phyloP scores from a whole-genome alignment of 2,329 filamentous ascomycete species.

The Cyphellophora attinorum region DNA sequence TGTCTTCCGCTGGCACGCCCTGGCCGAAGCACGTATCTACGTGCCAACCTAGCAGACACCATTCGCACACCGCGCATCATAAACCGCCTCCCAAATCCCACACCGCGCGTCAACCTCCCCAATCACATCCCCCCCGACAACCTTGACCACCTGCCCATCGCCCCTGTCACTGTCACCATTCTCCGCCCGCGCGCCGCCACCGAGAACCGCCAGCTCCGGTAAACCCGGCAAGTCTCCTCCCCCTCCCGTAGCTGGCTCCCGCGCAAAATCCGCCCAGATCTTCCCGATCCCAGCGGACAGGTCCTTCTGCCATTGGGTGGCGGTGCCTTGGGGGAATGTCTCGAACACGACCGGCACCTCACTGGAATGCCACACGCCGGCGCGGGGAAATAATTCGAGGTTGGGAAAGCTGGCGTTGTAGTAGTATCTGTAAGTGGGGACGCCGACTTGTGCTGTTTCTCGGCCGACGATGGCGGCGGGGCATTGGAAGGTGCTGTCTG shows the following conservation, averaged over 20 bases:
- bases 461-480: constrained; percentile 5
- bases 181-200: not conserved
- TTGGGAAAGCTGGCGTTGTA: constrained; percentile 28
- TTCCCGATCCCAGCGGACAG: constrained; percentile 22
- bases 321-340: constrained; percentile 18
- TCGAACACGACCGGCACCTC: constrained; percentile 28
- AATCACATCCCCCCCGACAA: not conserved
- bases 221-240: constrained; percentile 19
- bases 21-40: no score
- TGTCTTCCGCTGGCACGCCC: no score
- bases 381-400: constrained; percentile 13
- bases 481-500: constrained; percentile 4
- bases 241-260: constrained; percentile 21
- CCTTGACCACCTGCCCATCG: not conserved
- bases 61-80: no score
- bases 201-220: not conserved
- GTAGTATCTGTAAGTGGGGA: constrained; percentile 25
- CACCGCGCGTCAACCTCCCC: not conserved
- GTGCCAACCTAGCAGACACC: no score
- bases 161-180: not conserved
- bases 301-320: constrained; percentile 23
- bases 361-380: constrained; percentile 24
- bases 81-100: not conserved
- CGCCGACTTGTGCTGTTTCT: not conserved
- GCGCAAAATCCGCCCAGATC: constrained; percentile 27